Evolutionary conservation across 495 filamentous ascomycete species (phyloP).

Genomic region (Penicilliopsis zonata): DNA sequence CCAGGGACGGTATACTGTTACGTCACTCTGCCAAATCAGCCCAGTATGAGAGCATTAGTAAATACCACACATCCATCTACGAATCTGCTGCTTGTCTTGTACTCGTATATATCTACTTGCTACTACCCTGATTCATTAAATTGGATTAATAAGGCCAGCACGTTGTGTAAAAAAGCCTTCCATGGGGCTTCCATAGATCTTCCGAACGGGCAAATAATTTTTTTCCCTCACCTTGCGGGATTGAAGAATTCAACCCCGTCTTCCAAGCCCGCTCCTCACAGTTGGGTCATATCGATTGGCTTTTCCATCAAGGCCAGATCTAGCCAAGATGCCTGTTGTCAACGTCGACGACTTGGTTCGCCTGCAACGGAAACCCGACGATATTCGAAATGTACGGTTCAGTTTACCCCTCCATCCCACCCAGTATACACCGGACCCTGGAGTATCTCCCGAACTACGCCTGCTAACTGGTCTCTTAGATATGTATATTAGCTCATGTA

Average conservation of each 20-base stretch:
- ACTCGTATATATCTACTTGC: too few species aligned
- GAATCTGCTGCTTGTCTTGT: too few species aligned
- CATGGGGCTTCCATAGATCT: too few species aligned
- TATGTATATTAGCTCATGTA: conserved; percentile 95
- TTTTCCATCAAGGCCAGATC: conserved; percentile 8
- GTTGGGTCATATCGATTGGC: too few species aligned
- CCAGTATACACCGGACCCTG: conserved; percentile 12
- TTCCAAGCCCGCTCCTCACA: too few species aligned
- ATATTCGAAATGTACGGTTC: conserved; percentile 80
- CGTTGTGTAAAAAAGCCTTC: too few species aligned
- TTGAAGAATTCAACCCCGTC: not conserved
- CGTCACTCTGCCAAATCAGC: too few species aligned
- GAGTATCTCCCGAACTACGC: conserved; percentile 2
- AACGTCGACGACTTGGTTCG: conserved; percentile 73
- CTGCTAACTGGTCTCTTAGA: conserved; percentile 44
- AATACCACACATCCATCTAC: too few species aligned
- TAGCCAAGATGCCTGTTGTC: conserved; percentile 75
- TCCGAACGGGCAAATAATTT: not conserved
- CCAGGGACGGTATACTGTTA: too few species aligned
- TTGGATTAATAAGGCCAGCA: too few species aligned
- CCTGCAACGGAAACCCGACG: conserved; percentile 72
- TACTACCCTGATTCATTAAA: too few species aligned
- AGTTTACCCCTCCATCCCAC: conserved; percentile 25
- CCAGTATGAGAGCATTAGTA: too few species aligned
- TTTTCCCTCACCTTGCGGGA: not conserved